Evolutionary conservation across 805 yeast species (phyloP).

Genomic region (Candida maltosa): DNA sequence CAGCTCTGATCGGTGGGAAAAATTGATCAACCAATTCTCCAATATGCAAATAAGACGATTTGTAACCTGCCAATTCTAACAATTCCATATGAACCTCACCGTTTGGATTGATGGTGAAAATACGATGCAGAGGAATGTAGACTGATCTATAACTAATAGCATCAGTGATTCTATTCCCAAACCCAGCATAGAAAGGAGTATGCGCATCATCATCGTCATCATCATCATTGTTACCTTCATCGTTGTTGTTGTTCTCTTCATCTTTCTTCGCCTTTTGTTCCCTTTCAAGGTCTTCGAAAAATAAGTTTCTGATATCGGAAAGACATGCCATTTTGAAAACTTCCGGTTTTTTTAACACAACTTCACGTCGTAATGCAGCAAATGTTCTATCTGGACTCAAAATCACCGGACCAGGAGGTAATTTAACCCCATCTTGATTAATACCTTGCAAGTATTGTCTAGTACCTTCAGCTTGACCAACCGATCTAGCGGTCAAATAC

Average conservation of each 20-base stretch:
- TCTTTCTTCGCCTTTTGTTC: no score
- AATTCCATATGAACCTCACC: constrained; percentile 98
- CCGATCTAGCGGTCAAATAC: constrained; percentile 92
- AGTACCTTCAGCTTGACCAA: constrained; percentile 92
- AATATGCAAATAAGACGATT: constrained; percentile 81
- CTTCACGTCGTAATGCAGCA: constrained; percentile 91
- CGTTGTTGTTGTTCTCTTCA: constrained; percentile 1
- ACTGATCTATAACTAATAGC: constrained; percentile 93
- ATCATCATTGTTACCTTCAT: background rate
- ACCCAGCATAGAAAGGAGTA: constrained; percentile 95
- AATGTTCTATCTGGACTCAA: constrained; percentile 94
- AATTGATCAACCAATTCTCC: constrained; percentile 95
- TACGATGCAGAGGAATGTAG: constrained; percentile 88
- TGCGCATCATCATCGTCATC: constrained; percentile 25
- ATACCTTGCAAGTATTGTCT: constrained; percentile 78
- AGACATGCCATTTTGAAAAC: constrained; percentile 98
- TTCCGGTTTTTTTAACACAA: constrained; percentile 91
- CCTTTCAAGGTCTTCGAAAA: constrained; percentile 18
- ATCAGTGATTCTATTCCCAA: constrained; percentile 95
- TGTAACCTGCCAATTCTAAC: constrained; percentile 89
- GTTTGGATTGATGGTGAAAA: constrained; percentile 92
- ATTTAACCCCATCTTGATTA: constrained; percentile 62
- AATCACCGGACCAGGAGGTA: constrained; percentile 92
- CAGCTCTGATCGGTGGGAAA: constrained; percentile 70
- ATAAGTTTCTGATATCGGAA: constrained; percentile 76